Conservation (phyloP, 805 yeast species). For the Starmerella vitae region DNA sequence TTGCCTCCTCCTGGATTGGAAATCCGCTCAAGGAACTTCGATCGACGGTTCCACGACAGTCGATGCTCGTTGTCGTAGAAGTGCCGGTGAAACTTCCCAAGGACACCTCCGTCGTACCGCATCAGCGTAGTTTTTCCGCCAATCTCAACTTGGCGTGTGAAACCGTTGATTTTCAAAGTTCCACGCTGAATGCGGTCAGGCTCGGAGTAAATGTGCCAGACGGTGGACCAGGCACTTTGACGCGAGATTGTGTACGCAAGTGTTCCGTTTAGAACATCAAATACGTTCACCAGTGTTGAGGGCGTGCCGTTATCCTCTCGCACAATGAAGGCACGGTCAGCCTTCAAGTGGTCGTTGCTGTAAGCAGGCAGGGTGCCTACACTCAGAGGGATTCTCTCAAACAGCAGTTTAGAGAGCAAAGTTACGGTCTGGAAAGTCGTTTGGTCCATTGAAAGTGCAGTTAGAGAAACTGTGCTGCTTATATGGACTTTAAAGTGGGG, state of each 20-base stretch:
- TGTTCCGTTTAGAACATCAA: constrained; percentile 32
- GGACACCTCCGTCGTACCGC: constrained; percentile 30
- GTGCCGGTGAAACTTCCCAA: constrained; percentile 26
- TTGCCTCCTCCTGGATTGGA: constrained; percentile 43
- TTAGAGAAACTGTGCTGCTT: too few relatives aligned
- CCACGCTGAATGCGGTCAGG: constrained; percentile 39
- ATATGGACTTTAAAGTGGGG: too few relatives aligned
- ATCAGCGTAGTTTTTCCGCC: constrained; percentile 31
- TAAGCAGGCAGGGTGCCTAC: constrained; percentile 3
- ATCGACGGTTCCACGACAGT: constrained; percentile 42
- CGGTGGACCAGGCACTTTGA: constrained; percentile 34
- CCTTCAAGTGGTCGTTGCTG: constrained; percentile 1
- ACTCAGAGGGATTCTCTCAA: constrained; percentile 4
- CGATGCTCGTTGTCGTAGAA: constrained; percentile 39
- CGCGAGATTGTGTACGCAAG: constrained; percentile 42
- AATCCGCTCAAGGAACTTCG: constrained; percentile 40
- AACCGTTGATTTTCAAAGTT: constrained; percentile 38
- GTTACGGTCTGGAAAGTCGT: background rate
- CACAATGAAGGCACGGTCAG: constrained; percentile 30
- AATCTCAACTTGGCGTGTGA: constrained; percentile 34
- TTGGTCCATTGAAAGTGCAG: constrained; percentile 1
- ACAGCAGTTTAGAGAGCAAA: background rate
- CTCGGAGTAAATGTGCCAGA: constrained; percentile 38
- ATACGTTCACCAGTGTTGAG: constrained; percentile 37
- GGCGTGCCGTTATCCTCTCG: constrained; percentile 39